Base-by-base conservation (phyloP, 805 yeast species). In the Ogataea polymorpha region DNA sequence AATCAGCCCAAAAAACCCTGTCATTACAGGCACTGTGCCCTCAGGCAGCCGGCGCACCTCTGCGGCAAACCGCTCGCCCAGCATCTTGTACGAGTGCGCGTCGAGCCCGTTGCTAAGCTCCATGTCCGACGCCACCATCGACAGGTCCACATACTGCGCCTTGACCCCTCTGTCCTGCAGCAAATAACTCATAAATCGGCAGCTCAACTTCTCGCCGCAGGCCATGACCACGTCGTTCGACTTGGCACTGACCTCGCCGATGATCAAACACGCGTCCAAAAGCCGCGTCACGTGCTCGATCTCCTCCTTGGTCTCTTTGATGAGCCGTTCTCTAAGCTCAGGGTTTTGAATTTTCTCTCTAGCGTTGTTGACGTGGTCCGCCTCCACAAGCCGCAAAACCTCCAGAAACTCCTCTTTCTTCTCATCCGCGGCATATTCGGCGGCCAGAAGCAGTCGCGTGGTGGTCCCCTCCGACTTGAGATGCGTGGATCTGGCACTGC, bases 391-490 rank as follows among this genome's bases (percentile, higher is more conserved):
- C n/a, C 78, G 71, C 38, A 93, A 73, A 13, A 86, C 66, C 12
- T 71, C 55, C 35, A 66, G 64, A 59, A 75, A 88, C 33, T 54
- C 63, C 5, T 54, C 63, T 47, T 80, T 82, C 11, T 71, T 71
- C 48, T 78, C 79, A 41, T 78, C 74, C 1, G 80, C 65, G 1
- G 91, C 87, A 30, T 76, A 56, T 44, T 90, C 96, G 13, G 96
- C 91, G n/a, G 97, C 86, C 31, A 73, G 65, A 29, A 93, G 64
- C 17, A 93, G 71, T 50, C 98, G 68, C 3, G 95, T 84, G 5
- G 99, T 93, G 32, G 99, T 93, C 37, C 99, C 99, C 62, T 91
- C 96, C 16, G 87, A 79, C 60, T 93, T 93, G 28, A 96, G 84
- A 47, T 85, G 75, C 1, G 96, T 80, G 11, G 96, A 87, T 51